Evolutionary conservation across 805 yeast species (phyloP).

Genomic region (Starmerella etchellsii): DNA sequence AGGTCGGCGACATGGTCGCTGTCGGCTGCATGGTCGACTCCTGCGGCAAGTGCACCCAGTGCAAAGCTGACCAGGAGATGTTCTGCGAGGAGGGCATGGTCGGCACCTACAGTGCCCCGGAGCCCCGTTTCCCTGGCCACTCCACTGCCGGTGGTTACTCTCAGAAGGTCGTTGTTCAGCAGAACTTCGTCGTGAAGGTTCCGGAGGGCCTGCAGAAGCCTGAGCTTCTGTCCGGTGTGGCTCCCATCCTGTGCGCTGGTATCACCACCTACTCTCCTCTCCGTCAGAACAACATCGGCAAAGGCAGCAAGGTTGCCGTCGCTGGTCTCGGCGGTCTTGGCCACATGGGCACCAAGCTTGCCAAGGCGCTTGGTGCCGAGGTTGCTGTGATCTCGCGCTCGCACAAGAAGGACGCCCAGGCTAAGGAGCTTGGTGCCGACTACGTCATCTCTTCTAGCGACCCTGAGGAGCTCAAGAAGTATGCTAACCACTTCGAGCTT

Average conservation of each 20-base stretch:
- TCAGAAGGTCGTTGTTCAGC: conserved; percentile 33
- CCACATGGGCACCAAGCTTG: conserved; percentile 46
- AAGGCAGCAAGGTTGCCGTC: conserved; percentile 43
- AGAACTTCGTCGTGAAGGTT: conserved; percentile 48
- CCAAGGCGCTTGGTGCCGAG: conserved; percentile 51
- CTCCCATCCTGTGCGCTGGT: conserved; percentile 71
- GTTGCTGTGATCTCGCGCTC: conserved; percentile 46
- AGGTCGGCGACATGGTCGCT: conserved; percentile 67
- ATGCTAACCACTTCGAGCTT: conserved; percentile 34
- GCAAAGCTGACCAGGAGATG: conserved; percentile 41
- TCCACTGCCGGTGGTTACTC: conserved; percentile 38
- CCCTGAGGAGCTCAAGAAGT: conserved; percentile 28
- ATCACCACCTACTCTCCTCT: conserved; percentile 60
- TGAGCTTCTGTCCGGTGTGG: conserved; percentile 34
- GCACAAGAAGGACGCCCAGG: conserved; percentile 40
- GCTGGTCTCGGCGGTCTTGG: conserved; percentile 60
- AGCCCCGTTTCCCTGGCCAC: conserved; percentile 43
- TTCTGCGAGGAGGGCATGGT: conserved; percentile 38
- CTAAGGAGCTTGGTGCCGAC: conserved; percentile 42
- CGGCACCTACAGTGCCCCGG: conserved; percentile 38
- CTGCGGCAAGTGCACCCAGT: conserved; percentile 50
- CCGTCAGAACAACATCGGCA: conserved; percentile 34
- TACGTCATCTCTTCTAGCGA: conserved; percentile 40
- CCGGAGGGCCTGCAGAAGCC: conserved; percentile 42
- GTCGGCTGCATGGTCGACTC: conserved; percentile 58